A percentile compares a stretch with the other conserved stretches of the same genome.
These are phyloP conservation scores for Arabidopsis suecica DNA, from an alignment of 345 rosid genomes.

Conservation along the genomic window DNA sequence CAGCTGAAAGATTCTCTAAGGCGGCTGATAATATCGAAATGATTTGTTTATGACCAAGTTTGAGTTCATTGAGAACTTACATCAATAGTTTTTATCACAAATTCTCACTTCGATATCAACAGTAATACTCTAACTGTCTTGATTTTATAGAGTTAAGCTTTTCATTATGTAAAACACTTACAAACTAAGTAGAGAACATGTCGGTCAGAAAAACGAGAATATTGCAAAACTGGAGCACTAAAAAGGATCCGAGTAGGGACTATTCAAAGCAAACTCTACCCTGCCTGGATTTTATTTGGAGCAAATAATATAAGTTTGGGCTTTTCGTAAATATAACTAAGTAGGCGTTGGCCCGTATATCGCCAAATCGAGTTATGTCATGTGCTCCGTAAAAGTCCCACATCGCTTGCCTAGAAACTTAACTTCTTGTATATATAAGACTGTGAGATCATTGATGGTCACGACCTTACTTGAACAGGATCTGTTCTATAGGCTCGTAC, in stretches of 20 bases:
- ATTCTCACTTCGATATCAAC: constrained; percentile 6
- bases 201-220: not conserved
- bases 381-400: constrained; percentile 7
- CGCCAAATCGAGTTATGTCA: not conserved
- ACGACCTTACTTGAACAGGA: constrained; percentile 41
- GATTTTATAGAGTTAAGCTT: not conserved
- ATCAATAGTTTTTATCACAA: constrained; percentile 11
- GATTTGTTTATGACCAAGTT: constrained; percentile 35
- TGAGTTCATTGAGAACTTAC: not conserved
- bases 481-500: constrained; percentile 33
- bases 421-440: accelerated
- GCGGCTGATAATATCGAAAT: constrained; percentile 38
- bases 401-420: not conserved
- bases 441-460: accelerated
- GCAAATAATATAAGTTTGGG: not conserved
- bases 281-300: not conserved
- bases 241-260: too few relatives aligned
- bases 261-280: not conserved
- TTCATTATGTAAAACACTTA: too few relatives aligned
- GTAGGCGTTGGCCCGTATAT: not conserved
- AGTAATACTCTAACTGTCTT: constrained; percentile 8
- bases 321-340: not conserved
- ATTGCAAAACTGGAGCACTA: too few relatives aligned
- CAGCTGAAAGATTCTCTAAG: constrained; percentile 59
- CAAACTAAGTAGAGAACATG: too few relatives aligned